Evolutionary conservation across 2,329 filamentous ascomycete species (phyloP), one percentile per base, ranked within the genome.

Genomic region (Nigrospora oryzae): DNA sequence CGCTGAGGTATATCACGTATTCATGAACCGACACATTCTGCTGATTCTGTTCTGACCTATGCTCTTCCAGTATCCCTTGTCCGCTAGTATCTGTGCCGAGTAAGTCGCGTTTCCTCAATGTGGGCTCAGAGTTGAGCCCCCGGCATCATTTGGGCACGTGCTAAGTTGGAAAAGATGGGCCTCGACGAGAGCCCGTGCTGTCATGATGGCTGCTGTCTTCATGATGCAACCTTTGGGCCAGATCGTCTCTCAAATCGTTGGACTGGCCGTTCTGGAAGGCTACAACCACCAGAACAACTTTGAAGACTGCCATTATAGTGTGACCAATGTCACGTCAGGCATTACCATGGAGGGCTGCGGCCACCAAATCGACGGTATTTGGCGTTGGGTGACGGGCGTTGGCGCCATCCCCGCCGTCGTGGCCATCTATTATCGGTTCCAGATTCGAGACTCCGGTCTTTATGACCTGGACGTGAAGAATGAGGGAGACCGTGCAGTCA

Each of bases 191-290:
- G 79, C 80, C n/a, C 68, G 82, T 40, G 76, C 75, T n/a, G 77
- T 72, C 16, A 85, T 85, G 81, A 66, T 86, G 51, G 77, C 81
- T 6, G 74, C 73, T 4, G 80, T 86, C 31, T 85, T 86, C 57
- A 70, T 83, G 53, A 84, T 83, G 75, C 82, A 86, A 52, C 80
- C 82, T 1, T 64, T 85, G 10, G 82, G 82, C 6, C 81, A 85
- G 55, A 74, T 83, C 2, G 67, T 81, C 2, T 81, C 81, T 13
- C 81, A 83, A 49, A 60, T 83, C 5, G 76, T 84, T 11, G 77
- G 77, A n/a, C 42, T 55, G 15, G 51, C 48, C 14, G 50, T 55
- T 14, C 43, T 56, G 5, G 39, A 45, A n/a, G 49, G 50, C 3
- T 17, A 52, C 1, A 50, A 52, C 23, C 45, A 19, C 3, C 34